Percentiles rank a stretch among this genome's conserved stretches.
phyloP scores from a whole-genome alignment of 129 eudicot genomes.

The Ambrosia artemisiifolia region DNA sequence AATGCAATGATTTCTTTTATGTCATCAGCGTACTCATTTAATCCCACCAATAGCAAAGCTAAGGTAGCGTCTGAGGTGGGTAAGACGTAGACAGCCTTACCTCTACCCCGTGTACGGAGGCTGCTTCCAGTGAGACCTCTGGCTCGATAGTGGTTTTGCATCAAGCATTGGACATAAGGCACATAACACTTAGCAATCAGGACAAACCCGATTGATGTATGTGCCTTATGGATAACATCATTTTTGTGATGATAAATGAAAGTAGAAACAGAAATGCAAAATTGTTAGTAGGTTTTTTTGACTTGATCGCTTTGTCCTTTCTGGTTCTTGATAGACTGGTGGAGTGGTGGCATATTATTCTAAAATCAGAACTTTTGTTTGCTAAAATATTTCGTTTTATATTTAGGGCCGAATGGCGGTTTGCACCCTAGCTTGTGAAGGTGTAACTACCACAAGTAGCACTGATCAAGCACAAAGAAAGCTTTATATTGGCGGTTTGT shows the following conservation, averaged over 20 bases:
- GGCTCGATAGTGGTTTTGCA: too few relatives aligned
- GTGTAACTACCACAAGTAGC: constrained; percentile 37
- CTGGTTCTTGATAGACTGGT: not conserved
- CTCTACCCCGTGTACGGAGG: too few relatives aligned
- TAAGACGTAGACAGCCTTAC: too few relatives aligned
- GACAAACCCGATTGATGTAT: too few relatives aligned
- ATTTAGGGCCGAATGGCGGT: constrained; percentile 73
- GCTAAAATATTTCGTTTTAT: constrained; percentile 1
- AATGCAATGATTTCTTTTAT: not conserved
- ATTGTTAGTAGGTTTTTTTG: not conserved
- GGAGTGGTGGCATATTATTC: not conserved
- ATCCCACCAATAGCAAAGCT: too few relatives aligned
- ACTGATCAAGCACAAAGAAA: constrained; percentile 74
- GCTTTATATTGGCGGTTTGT: constrained; percentile 62
- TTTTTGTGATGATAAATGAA: not conserved
- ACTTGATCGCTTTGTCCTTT: not conserved
- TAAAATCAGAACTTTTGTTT: not conserved
- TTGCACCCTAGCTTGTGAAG: constrained; percentile 72
- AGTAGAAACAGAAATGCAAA: not conserved
- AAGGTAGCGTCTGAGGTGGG: too few relatives aligned
- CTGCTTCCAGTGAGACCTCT: too few relatives aligned
- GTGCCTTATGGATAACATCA: too few relatives aligned
- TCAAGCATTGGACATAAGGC: too few relatives aligned
- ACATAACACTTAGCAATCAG: too few relatives aligned
- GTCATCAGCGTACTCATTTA: not conserved